These are phyloP conservation scores for Phytomonas sp. DNA, from an alignment of 208 protist genomes.

Conservation along the genomic window DNA sequence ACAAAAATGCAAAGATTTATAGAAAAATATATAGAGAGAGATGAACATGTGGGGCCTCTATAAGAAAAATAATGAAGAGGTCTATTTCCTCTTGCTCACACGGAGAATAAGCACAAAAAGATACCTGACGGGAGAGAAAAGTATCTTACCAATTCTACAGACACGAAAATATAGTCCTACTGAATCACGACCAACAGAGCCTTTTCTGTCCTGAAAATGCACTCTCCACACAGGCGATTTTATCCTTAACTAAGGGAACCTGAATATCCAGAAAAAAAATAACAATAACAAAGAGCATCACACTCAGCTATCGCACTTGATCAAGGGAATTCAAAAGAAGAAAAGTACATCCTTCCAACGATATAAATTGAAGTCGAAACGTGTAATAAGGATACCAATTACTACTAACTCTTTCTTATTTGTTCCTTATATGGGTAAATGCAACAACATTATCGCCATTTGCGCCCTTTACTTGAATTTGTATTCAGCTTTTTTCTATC, in stretches of 20 bases:
- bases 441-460: background rate
- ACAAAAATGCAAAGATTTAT: background rate
- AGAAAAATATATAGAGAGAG: background rate
- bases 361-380: background rate
- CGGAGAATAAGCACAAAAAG: background rate
- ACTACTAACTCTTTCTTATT: background rate
- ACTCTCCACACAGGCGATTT: background rate
- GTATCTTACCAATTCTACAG: background rate
- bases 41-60: background rate
- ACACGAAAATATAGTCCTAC: background rate
- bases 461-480: background rate
- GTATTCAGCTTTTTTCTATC: background rate
- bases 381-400: background rate
- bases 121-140: background rate
- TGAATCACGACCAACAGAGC: background rate
- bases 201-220: background rate
- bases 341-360: slow-evolving; percentile 2
- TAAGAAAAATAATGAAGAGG: background rate
- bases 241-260: slow-evolving; percentile 3
- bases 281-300: slow-evolving; percentile 1
- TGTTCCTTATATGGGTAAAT: background rate
- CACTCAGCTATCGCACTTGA: background rate
- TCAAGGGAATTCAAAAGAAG: background rate
- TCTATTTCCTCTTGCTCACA: background rate
- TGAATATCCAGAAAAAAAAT: slow-evolving; percentile 2